Evolutionary conservation across 345 rosid genomes (phyloP), one percentile per base, ranked within the genome.

Genomic region (Populus tremula): DNA sequence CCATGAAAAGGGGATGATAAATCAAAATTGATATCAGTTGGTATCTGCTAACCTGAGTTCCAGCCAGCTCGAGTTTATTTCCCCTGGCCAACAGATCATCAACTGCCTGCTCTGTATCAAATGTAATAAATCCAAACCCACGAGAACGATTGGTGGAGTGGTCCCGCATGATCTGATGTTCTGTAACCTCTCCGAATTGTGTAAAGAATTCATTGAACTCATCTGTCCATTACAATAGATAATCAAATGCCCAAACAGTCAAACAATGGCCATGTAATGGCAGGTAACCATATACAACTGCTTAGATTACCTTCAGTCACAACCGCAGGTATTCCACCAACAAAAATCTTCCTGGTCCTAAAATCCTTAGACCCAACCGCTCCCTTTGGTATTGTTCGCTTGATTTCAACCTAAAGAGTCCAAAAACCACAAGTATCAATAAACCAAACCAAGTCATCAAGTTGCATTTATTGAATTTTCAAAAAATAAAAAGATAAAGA

Each of bases 341-440:
- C 91, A 84, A 93, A 93, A 76, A 93, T 93, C 88, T 93, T 93
- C 87, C 89, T 96, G 1, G 98, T 93, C 81, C 89, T 92, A 53
- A 96, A 84, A 82, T 90, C 97, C 83, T 84, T 93, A 0, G 93
- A 82, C 69, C 88, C 96, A 53, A 83, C 82, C 50, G 92, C 86
- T 39, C 96, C 98, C 85, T 91, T 93, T 0, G 99, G 98, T 77
- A 96, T 96, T 25, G 98, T 93, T 72, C 98, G 86, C 81, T 95
- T 95, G 76, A 95, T 93, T 86, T 95, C 98, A 78, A 95, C 99
- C 99, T 95, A 78, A 16, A 8, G 12, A 41, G 14, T 20, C 25
- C 69, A 59, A 36, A 56, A n/a, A 18, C 17, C 31, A 38, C 11
- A 53, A 47, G 25, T 18, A 35, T 50, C 12, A 35, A 56, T 4